Percentiles rank a stretch among this genome's conserved stretches.
Evolutionary conservation across 2,329 filamentous ascomycete species (phyloP).

Genomic region (Cercospora janseana): DNA sequence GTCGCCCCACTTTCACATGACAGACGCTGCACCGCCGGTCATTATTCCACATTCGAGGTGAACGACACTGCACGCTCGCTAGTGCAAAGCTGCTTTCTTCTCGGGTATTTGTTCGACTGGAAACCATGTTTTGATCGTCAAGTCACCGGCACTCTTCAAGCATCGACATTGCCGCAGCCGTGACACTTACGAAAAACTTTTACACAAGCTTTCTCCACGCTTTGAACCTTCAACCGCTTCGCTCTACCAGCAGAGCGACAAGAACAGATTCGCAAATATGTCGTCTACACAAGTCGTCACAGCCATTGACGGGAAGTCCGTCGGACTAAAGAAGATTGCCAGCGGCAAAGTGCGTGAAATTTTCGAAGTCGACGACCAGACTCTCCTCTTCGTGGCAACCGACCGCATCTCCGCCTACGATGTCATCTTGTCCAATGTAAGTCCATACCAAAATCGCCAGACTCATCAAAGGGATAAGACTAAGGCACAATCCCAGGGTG

Average conservation of each 20-base stretch:
- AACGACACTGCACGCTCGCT: not conserved
- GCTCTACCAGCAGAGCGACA: not conserved
- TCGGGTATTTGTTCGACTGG: too few species aligned
- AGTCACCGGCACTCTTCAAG: too few species aligned
- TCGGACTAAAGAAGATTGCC: conserved; percentile 50
- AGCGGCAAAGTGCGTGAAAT: conserved; percentile 78
- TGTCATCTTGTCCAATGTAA: conserved; percentile 78
- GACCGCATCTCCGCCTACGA: conserved; percentile 96
- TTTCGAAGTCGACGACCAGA: conserved; percentile 67
- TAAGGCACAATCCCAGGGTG: conserved; percentile 49
- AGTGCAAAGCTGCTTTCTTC: not conserved
- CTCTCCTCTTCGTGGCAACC: conserved; percentile 77
- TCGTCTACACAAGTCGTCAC: conserved; percentile 10
- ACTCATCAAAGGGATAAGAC: not conserved
- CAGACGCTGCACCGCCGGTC: not conserved
- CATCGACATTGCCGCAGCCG: not conserved
- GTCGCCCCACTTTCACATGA: conserved; percentile 7
- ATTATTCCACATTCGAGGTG: conserved; percentile 1
- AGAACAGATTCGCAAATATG: conserved; percentile 6
- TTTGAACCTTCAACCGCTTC: not conserved
- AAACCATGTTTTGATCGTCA: too few species aligned
- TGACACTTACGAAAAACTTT: conserved; percentile 2
- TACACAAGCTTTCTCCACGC: conserved; percentile 1
- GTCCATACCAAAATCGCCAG: conserved; percentile 13
- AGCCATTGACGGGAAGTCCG: conserved; percentile 4